Evolutionary conservation across 2,329 filamentous ascomycete genomes (phyloP).

Genomic region (Fusarium redolens): DNA sequence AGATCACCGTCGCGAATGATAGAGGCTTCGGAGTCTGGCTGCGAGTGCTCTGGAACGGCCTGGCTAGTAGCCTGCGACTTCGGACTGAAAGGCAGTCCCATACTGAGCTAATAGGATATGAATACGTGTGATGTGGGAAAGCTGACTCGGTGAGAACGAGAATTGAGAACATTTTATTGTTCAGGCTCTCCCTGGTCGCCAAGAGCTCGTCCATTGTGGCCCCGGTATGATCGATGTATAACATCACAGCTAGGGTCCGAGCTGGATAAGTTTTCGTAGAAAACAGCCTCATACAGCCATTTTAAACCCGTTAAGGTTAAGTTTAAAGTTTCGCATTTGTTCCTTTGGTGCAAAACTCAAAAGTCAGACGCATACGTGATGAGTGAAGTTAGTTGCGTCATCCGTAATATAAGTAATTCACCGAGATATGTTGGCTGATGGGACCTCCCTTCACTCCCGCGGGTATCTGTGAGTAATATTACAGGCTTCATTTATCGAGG

Average conservation of each 20-base stretch:
- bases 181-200: not conserved
- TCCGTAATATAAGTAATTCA: not conserved
- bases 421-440: too few relatives aligned
- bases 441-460: not conserved
- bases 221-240: not conserved
- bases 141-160: not conserved
- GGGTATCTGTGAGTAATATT: not conserved
- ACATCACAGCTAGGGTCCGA: not conserved
- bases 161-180: not conserved
- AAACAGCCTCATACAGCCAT: rapidly evolving
- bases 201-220: not conserved
- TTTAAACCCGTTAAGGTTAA: not conserved
- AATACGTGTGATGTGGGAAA: rapidly evolving
- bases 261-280: rapidly evolving
- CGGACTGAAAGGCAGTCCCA: not conserved
- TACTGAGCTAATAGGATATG: not conserved
- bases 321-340: not conserved
- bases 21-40: slow-evolving; percentile 5
- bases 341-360: rapidly evolving
- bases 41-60: not conserved
- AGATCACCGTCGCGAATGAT: slow-evolving; percentile 36
- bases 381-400: not conserved
- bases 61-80: not conserved
- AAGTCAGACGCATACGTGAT: not conserved
- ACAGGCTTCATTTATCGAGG: not conserved